phyloP scores from a whole-genome alignment of 305 asterid genomes.

The Ilex paraguariensis region DNA sequence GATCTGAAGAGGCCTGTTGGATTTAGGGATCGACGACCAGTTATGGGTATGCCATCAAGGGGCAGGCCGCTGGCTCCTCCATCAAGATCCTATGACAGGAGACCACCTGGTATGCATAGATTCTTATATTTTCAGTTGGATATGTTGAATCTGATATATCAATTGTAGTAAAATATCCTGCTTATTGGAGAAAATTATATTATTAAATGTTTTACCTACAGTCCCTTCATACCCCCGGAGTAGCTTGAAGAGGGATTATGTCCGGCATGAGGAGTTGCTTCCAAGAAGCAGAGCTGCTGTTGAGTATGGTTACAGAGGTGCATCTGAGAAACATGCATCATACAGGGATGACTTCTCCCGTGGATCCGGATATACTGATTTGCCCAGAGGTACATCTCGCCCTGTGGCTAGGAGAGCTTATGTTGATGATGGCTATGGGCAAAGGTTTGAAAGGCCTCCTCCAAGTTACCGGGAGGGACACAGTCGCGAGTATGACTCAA shows the following conservation, averaged over 20 bases:
- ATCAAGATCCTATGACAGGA: conserved; percentile 82
- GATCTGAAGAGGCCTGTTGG: conserved; percentile 55
- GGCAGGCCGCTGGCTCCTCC: conserved; percentile 65
- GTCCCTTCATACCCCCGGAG: conserved; percentile 73
- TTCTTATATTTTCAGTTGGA: too few relatives aligned
- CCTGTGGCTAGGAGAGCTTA: conserved; percentile 70
- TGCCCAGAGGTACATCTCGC: conserved; percentile 65
- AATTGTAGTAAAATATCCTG: conserved; percentile 8
- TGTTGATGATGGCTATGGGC: conserved; percentile 75
- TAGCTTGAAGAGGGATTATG: conserved; percentile 54
- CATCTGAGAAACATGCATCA: conserved; percentile 58
- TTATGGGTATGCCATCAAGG: conserved; percentile 62
- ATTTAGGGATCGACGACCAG: conserved; percentile 65
- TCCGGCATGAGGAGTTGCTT: conserved; percentile 67
- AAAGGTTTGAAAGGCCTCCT: conserved; percentile 91
- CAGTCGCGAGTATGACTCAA: conserved; percentile 64
- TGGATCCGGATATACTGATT: conserved; percentile 64
- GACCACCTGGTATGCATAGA: conserved; percentile 49
- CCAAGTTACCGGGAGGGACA: conserved; percentile 69
- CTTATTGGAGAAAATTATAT: background rate
- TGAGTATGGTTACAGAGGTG: conserved; percentile 56
- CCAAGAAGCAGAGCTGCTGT: conserved; percentile 71
- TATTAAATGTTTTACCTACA: conserved; percentile 24
- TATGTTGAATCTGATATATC: too few relatives aligned
- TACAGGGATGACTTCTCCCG: conserved; percentile 75